A percentile compares a stretch with the other conserved stretches of the same genome.
These are phyloP conservation scores for Diaporthe citriasiana DNA, from an alignment of 2,329 filamentous ascomycete species.

Conservation along the genomic window DNA sequence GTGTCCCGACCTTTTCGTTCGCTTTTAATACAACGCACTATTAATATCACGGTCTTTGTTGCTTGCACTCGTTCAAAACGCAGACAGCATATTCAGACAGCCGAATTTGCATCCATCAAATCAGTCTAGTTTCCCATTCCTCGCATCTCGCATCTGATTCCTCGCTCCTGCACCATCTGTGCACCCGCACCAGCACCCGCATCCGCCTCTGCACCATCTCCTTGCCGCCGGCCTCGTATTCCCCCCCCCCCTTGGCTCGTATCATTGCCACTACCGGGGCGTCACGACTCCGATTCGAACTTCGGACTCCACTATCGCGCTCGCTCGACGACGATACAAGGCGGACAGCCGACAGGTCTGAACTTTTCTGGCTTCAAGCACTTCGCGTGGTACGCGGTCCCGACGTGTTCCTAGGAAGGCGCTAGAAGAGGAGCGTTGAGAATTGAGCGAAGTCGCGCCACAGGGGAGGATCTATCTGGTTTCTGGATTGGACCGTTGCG, in stretches of 20 bases:
- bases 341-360: conserved; percentile 13
- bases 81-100: conserved; percentile 10
- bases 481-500: conserved; percentile 10
- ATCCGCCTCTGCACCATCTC: conserved; percentile 12
- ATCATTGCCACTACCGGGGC: conserved; percentile 5
- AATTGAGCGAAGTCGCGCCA: conserved; percentile 6
- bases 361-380: conserved; percentile 11
- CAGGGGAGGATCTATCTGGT: neutral
- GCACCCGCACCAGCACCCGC: conserved; percentile 19
- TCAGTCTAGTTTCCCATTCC: neutral
- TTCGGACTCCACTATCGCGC: conserved; percentile 23
- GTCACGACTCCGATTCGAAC: conserved; percentile 4
- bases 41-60: conserved; percentile 31
- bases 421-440: neutral
- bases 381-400: neutral
- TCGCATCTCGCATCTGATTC: conserved; percentile 27
- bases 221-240: conserved; percentile 41
- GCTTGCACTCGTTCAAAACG: conserved; percentile 34
- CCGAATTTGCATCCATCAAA: conserved; percentile 14
- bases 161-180: conserved; percentile 5
- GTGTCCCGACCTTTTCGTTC: conserved; percentile 20
- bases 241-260: conserved; percentile 31
- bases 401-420: conserved; percentile 1
- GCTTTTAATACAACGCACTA: conserved; percentile 16
- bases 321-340: neutral